A percentile compares a stretch with the other conserved stretches of the same genome.
These are phyloP conservation scores for Letharia columbiana DNA, from an alignment of 495 filamentous ascomycete genomes.

Conservation along the genomic window DNA sequence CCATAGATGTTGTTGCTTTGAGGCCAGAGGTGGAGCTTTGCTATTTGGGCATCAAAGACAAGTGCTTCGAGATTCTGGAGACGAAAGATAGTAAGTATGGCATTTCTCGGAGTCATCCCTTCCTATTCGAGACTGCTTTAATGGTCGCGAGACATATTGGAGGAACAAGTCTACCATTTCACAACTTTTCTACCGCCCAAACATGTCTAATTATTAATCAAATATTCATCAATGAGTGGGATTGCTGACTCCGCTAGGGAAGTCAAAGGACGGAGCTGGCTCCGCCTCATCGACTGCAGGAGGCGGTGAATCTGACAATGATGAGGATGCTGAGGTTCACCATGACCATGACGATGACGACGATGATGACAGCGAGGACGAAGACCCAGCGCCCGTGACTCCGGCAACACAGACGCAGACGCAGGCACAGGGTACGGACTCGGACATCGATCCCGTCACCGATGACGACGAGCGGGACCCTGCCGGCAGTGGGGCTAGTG, in stretches of 20 bases:
- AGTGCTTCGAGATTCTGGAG: slow-evolving; percentile 88
- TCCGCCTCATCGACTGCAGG: slow-evolving; percentile 23
- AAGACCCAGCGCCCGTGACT: slow-evolving; percentile 22
- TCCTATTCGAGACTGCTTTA: too few relatives aligned
- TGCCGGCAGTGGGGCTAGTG: slow-evolving; percentile 38
- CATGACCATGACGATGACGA: slow-evolving; percentile 38
- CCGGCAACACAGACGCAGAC: slow-evolving; percentile 12
- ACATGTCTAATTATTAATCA: too few relatives aligned
- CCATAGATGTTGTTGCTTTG: slow-evolving; percentile 77
- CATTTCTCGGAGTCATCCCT: too few relatives aligned
- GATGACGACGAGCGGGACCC: slow-evolving; percentile 46
- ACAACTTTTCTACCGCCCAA: too few relatives aligned
- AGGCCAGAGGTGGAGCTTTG: slow-evolving; percentile 77
- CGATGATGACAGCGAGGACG: slow-evolving; percentile 39
- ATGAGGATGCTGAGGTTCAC: slow-evolving; percentile 37
- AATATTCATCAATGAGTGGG: too few relatives aligned
- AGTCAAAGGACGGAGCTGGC: slow-evolving; percentile 22
- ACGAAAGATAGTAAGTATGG: slow-evolving; percentile 37
- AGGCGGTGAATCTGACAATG: slow-evolving; percentile 33
- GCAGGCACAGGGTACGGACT: slow-evolving; percentile 35
- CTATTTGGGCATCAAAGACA: slow-evolving; percentile 70
- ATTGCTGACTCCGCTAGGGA: slow-evolving; percentile 16
- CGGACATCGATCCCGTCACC: slow-evolving; percentile 35
- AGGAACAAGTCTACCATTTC: too few relatives aligned
- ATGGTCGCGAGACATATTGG: too few relatives aligned